Evolutionary conservation across 495 filamentous ascomycete genomes (phyloP).

Genomic region (Penicillium waksmanii): DNA sequence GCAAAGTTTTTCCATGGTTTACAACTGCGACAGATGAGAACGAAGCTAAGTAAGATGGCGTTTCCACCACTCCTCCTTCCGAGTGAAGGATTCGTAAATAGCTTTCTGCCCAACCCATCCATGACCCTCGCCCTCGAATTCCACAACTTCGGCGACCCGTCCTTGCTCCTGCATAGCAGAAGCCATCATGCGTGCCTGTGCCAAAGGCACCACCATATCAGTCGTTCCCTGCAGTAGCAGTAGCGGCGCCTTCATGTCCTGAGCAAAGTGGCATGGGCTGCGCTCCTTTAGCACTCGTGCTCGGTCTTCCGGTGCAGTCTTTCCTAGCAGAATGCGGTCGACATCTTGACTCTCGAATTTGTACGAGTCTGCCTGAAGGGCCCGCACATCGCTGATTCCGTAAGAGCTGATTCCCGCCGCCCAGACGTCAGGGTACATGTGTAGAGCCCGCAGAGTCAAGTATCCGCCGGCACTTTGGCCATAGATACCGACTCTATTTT

Average conservation of each 20-base stretch:
- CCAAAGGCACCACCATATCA: slow-evolving; percentile 52
- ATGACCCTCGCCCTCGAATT: slow-evolving; percentile 53
- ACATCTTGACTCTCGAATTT: slow-evolving; percentile 57
- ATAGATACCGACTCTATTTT: slow-evolving; percentile 44
- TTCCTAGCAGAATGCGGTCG: slow-evolving; percentile 38
- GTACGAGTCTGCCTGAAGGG: slow-evolving; percentile 47
- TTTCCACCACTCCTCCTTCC: slow-evolving; percentile 34
- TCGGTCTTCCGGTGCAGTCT: slow-evolving; percentile 35
- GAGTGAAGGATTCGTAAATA: slow-evolving; percentile 27
- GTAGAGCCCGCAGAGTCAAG: slow-evolving; percentile 44
- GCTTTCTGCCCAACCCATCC: slow-evolving; percentile 34
- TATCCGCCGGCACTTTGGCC: slow-evolving; percentile 56
- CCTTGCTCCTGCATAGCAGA: slow-evolving; percentile 39
- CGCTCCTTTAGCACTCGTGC: slow-evolving; percentile 40
- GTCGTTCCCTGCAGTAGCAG: slow-evolving; percentile 51
- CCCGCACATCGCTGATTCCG: slow-evolving; percentile 49
- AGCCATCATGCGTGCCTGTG: slow-evolving; percentile 49
- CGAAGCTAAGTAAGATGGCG: slow-evolving; percentile 23
- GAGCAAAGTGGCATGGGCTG: slow-evolving; percentile 48
- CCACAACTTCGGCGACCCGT: slow-evolving; percentile 45
- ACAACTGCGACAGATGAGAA: background rate
- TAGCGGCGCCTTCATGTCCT: slow-evolving; percentile 48
- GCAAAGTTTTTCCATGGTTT: too few species aligned
- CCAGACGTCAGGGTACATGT: slow-evolving; percentile 37
- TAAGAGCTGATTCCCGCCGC: slow-evolving; percentile 47